These are phyloP conservation scores for Turritis glabra DNA, from an alignment of 345 rosid species.

Conservation along the genomic window DNA sequence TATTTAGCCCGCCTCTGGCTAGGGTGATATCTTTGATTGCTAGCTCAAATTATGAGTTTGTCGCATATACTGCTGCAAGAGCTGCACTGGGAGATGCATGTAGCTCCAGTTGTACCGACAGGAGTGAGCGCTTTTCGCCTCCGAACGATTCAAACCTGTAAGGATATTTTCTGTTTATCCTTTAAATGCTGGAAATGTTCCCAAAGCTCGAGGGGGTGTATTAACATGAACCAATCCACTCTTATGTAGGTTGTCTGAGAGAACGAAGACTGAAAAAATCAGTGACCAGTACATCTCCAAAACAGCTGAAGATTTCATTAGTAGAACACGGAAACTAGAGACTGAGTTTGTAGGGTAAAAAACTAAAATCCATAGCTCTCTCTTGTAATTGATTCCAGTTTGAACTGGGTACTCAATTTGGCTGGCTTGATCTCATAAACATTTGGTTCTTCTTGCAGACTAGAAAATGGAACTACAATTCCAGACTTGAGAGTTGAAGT, in stretches of 20 bases:
- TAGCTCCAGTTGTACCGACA: constrained; percentile 39
- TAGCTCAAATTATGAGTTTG: constrained; percentile 51
- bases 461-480: constrained; percentile 64
- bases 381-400: background rate
- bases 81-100: constrained; percentile 77
- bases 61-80: constrained; percentile 53
- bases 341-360: constrained; percentile 59
- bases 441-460: constrained; percentile 48
- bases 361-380: background rate
- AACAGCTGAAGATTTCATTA: constrained; percentile 61
- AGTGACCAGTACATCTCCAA: constrained; percentile 55
- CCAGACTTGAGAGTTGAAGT: constrained; percentile 78
- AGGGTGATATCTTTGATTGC: constrained; percentile 50
- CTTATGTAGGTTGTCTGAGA: constrained; percentile 50
- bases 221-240: background rate
- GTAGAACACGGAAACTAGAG: constrained; percentile 63
- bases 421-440: constrained; percentile 17
- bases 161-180: constrained; percentile 32
- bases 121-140: constrained; percentile 38
- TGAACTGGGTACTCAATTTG: background rate
- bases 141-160: constrained; percentile 51
- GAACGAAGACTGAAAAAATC: constrained; percentile 43
- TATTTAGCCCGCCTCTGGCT: constrained; percentile 58
- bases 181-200: background rate
- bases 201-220: background rate